Conservation (phyloP, 1,139 yeast species). For the Scheffersomyces segobiensis region DNA sequence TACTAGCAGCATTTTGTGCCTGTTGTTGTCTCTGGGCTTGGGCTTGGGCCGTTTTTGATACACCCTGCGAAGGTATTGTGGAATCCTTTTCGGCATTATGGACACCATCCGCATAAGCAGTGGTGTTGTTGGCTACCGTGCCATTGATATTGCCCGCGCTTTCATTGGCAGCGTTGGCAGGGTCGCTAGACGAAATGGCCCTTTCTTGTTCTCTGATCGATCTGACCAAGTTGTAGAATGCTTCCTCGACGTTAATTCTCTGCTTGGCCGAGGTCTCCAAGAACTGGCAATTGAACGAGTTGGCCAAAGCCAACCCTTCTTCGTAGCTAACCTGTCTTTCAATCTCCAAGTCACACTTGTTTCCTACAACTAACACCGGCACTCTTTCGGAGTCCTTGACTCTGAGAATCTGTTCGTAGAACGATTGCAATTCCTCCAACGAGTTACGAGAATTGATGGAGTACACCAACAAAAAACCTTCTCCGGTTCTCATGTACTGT, state of each 20-base stretch:
- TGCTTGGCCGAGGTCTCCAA: conserved; percentile 94
- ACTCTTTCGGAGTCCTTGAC: conserved; percentile 79
- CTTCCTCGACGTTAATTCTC: conserved; percentile 90
- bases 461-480: conserved; percentile 83
- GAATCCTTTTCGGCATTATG: conserved; percentile 7
- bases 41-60: conserved; percentile 2
- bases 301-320: conserved; percentile 79
- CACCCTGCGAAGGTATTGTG: conserved; percentile 2
- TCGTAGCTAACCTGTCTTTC: conserved; percentile 83
- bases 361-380: conserved; percentile 75
- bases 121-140: conserved; percentile 2
- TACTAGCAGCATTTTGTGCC: conserved; percentile 5
- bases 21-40: conserved; percentile 8
- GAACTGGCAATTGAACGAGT: conserved; percentile 73
- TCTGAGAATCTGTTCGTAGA: conserved; percentile 80
- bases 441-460: conserved; percentile 80
- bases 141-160: conserved; percentile 4
- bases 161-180: conserved; percentile 6
- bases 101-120: conserved; percentile 17
- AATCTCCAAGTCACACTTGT: conserved; percentile 72
- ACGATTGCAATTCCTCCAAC: conserved; percentile 73
- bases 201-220: conserved; percentile 49
- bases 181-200: conserved; percentile 12
- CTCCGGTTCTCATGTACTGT: conserved; percentile 90
- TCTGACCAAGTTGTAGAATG: conserved; percentile 76